Conservation (phyloP, 139 green algal species). For the Desmodesmus armatus region DNA sequence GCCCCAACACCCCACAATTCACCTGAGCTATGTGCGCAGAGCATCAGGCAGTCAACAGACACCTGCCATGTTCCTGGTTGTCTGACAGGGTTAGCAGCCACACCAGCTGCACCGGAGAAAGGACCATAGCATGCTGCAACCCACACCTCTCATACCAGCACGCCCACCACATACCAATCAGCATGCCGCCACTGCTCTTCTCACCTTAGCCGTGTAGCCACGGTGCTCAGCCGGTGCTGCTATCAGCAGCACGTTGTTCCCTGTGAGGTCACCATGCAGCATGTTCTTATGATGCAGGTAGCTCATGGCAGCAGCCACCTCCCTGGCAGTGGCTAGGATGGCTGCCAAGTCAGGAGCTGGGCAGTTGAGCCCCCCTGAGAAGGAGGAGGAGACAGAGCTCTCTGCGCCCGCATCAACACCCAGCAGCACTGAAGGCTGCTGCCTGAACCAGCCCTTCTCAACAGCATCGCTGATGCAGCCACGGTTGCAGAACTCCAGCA, state of each 20-base stretch:
- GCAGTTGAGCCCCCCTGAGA: background rate
- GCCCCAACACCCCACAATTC: background rate
- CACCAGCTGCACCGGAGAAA: no score
- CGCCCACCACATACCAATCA: no score
- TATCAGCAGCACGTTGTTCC: constrained; percentile 69
- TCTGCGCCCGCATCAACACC: constrained; percentile 44
- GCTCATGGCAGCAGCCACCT: constrained; percentile 68
- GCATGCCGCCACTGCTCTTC: no score
- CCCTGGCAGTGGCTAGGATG: constrained; percentile 41
- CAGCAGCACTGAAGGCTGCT: constrained; percentile 30
- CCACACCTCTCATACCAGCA: no score
- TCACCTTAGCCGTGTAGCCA: constrained; percentile 66
- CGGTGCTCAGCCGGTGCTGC: constrained; percentile 24
- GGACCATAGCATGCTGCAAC: no score
- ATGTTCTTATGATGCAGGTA: constrained; percentile 74
- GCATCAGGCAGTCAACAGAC: no score
- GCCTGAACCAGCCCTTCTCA: constrained; percentile 54
- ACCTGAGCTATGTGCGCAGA: no score
- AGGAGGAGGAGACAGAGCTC: background rate
- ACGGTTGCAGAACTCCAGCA: constrained; percentile 66
- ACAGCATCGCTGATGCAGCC: constrained; percentile 41
- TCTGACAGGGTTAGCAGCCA: no score
- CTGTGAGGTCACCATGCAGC: constrained; percentile 77
- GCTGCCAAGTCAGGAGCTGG: background rate
- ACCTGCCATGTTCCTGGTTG: no score